Evolutionary conservation across 352 stramenopile genomes (phyloP).

Genomic region (Pythium chondricola): DNA sequence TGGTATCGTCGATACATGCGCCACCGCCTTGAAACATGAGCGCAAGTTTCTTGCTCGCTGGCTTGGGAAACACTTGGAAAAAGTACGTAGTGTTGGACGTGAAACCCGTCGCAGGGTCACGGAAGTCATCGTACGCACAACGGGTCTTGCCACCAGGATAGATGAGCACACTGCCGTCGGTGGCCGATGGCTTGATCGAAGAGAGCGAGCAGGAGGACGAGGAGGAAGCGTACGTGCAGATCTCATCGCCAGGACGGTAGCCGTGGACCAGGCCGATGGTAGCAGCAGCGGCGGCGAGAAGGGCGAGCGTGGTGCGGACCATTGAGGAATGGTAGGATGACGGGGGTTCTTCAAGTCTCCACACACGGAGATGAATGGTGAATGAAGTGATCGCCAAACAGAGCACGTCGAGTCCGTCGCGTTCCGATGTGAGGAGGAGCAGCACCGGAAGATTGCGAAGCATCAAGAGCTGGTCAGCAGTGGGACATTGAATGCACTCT

Average conservation of each 20-base stretch:
- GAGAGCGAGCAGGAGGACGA: slow-evolving; percentile 2
- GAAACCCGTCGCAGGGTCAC: slow-evolving; percentile 25
- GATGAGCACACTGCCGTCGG: slow-evolving; percentile 32
- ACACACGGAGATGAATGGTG: too few species aligned
- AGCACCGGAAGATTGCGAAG: too few species aligned
- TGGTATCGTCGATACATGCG: slow-evolving; percentile 51
- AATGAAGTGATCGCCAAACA: too few species aligned
- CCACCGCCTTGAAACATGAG: slow-evolving; percentile 65
- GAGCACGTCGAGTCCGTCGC: too few species aligned
- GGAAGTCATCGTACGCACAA: slow-evolving; percentile 40
- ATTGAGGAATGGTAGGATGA: too few species aligned
- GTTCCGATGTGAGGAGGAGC: too few species aligned
- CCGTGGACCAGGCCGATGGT: too few species aligned
- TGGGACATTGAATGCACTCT: too few species aligned
- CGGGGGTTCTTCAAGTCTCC: too few species aligned
- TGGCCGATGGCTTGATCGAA: slow-evolving; percentile 15
- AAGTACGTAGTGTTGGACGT: slow-evolving; percentile 50
- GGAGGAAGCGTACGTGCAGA: slow-evolving; percentile 2
- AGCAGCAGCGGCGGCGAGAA: too few species aligned
- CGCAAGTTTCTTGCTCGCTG: slow-evolving; percentile 51
- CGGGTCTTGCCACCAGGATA: slow-evolving; percentile 42
- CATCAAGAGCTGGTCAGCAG: too few species aligned
- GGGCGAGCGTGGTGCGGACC: too few species aligned
- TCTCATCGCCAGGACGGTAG: slow-evolving; percentile 14
- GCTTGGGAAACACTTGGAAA: slow-evolving; percentile 61